Conservation (phyloP, 164 flowering plant genomes). For the Piper betle region DNA sequence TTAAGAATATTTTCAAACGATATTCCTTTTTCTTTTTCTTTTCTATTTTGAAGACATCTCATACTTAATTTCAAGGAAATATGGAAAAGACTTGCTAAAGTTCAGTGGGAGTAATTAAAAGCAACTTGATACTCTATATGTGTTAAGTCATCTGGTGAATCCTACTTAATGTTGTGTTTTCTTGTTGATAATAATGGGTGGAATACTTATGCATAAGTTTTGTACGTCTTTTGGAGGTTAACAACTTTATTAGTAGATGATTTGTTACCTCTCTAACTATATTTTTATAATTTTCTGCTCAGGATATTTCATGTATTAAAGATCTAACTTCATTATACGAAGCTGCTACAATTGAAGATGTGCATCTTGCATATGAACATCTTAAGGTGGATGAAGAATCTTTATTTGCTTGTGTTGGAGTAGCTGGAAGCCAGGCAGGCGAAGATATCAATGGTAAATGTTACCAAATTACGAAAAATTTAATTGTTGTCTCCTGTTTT, state of each 20-base stretch:
- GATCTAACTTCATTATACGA: slow-evolving; percentile 68
- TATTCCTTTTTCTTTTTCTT: not conserved
- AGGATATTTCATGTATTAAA: slow-evolving; percentile 89
- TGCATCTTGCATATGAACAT: slow-evolving; percentile 79
- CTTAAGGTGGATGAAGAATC: slow-evolving; percentile 77
- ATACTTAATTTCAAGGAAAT: not conserved
- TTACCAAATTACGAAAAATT: not conserved
- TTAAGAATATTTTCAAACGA: no score
- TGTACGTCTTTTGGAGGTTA: not conserved
- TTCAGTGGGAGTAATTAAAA: not conserved
- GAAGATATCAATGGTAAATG: slow-evolving; percentile 49
- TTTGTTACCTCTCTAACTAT: not conserved
- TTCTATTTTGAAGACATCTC: not conserved
- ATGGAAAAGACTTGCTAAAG: no score
- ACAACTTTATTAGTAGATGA: not conserved
- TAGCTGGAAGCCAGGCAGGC: slow-evolving; percentile 80
- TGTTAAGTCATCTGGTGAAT: no score
- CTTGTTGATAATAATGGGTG: not conserved
- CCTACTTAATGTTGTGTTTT: no score
- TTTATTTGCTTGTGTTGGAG: slow-evolving; percentile 76
- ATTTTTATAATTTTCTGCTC: slow-evolving; percentile 9
- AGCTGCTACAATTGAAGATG: slow-evolving; percentile 75
- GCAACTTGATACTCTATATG: not conserved
- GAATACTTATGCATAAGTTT: not conserved
- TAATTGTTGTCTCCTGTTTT: not conserved